Evolutionary conservation across 2,329 filamentous ascomycete species (phyloP).

Genomic region (Dactylellina drechsleri): DNA sequence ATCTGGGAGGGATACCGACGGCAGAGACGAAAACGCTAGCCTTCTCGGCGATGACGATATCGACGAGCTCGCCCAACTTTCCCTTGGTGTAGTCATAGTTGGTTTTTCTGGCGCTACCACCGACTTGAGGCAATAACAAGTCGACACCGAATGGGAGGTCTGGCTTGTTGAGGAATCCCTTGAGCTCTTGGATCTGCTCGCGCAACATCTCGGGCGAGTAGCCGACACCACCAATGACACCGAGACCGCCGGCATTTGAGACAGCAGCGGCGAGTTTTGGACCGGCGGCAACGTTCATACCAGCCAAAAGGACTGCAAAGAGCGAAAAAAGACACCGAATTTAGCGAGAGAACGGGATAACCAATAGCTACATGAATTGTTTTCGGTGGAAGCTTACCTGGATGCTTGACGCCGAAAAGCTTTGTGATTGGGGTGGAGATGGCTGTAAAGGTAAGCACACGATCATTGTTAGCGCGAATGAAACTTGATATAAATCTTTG

Average conservation of each 20-base stretch:
- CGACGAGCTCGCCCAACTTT: slow-evolving; percentile 88
- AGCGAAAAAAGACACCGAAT: too few relatives aligned
- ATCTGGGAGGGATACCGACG: slow-evolving; percentile 89
- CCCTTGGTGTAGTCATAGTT: slow-evolving; percentile 99
- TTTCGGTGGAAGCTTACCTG: slow-evolving; percentile 60
- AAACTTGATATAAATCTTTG: neutral
- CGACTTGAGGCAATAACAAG: slow-evolving; percentile 90
- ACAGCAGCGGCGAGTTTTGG: slow-evolving; percentile 96
- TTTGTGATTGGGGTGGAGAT: slow-evolving; percentile 93
- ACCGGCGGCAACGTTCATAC: slow-evolving; percentile 98
- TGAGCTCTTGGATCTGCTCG: slow-evolving; percentile 87
- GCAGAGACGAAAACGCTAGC: slow-evolving; percentile 95
- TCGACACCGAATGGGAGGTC: slow-evolving; percentile 95
- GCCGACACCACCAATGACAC: slow-evolving; percentile 93
- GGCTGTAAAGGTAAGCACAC: slow-evolving; percentile 36
- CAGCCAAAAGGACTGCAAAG: slow-evolving; percentile 78
- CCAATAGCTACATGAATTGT: too few relatives aligned
- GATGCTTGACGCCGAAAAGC: slow-evolving; percentile 97
- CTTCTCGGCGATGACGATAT: slow-evolving; percentile 91
- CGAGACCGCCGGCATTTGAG: slow-evolving; percentile 93
- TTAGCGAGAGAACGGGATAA: neutral
- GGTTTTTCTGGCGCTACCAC: slow-evolving; percentile 77
- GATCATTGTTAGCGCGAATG: slow-evolving; percentile 6
- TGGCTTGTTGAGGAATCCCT: slow-evolving; percentile 86
- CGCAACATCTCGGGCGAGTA: slow-evolving; percentile 98